Percentiles rank a stretch among this genome's conserved stretches.
Evolutionary conservation across 2,329 filamentous ascomycete species (phyloP).

Genomic region (Claviceps spartinae): DNA sequence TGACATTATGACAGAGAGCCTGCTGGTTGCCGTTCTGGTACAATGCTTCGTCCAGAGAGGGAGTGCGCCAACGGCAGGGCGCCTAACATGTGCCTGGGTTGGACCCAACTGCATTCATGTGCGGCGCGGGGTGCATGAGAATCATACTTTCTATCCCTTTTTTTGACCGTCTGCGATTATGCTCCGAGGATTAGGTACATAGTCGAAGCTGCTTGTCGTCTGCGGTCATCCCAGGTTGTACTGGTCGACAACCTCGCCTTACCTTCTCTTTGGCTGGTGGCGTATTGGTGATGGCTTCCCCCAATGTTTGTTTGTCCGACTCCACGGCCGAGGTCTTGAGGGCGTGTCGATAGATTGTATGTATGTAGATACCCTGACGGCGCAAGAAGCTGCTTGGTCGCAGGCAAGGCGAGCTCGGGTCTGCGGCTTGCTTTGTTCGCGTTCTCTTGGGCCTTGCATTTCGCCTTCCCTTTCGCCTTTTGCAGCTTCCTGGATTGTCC

Average conservation of each 20-base stretch:
- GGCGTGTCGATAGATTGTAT: slow-evolving; percentile 4
- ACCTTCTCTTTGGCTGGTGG: not conserved
- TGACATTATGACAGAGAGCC: not conserved
- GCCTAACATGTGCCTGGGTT: too few species aligned
- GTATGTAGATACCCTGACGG: not conserved
- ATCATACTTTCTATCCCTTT: too few species aligned
- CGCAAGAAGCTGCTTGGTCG: not conserved
- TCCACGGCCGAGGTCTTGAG: not conserved
- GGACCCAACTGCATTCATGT: too few species aligned
- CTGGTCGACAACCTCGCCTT: not conserved
- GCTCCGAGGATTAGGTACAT: too few species aligned
- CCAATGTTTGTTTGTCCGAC: not conserved
- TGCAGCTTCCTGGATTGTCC: not conserved
- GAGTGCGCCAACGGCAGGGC: not conserved
- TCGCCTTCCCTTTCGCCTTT: not conserved
- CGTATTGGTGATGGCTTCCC: not conserved
- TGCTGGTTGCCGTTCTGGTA: not conserved
- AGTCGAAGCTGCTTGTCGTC: too few species aligned
- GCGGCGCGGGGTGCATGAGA: too few species aligned
- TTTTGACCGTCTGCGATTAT: too few species aligned
- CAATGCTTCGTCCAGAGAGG: not conserved
- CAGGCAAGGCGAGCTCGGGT: not conserved
- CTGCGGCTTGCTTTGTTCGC: not conserved
- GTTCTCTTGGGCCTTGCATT: not conserved
- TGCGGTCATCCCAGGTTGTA: too few species aligned